phyloP scores from a whole-genome alignment of 345 rosid genomes.

The Chamaenerion angustifolium region DNA sequence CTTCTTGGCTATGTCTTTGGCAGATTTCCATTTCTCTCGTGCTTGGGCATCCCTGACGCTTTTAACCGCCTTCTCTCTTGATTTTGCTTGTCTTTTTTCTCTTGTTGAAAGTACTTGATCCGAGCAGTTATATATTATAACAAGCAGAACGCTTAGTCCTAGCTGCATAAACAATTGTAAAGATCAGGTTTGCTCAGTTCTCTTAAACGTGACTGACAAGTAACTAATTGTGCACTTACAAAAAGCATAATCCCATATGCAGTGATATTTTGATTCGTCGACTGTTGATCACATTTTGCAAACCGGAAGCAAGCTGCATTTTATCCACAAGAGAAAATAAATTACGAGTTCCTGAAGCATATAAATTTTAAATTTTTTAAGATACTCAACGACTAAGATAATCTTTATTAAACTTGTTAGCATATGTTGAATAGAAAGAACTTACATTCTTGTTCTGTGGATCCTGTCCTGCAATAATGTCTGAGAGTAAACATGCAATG shows the following conservation, averaged over 20 bases:
- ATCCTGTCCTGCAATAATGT: constrained; percentile 85
- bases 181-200: no score
- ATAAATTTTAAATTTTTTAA: no score
- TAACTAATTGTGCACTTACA: constrained; percentile 33
- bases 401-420: no score
- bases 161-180: constrained; percentile 28
- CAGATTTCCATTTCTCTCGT: constrained; percentile 80
- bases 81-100: constrained; percentile 71
- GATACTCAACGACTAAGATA: no score
- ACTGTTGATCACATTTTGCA: constrained; percentile 64
- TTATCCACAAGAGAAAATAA: constrained; percentile 4
- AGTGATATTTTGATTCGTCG: constrained; percentile 78
- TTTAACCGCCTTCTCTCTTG: constrained; percentile 83
- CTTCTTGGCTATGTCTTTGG: constrained; percentile 79
- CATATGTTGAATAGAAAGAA: not conserved
- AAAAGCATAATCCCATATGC: constrained; percentile 83
- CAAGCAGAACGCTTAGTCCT: constrained; percentile 57
- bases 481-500: constrained; percentile 24
- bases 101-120: constrained; percentile 91
- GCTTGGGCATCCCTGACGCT: constrained; percentile 76
- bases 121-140: constrained; percentile 86
- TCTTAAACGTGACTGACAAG: not conserved
- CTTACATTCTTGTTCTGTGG: constrained; percentile 53
- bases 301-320: constrained; percentile 66
- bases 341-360: no score